phyloP scores from a whole-genome alignment of 352 stramenopile species.

The Blastocystis sp. region DNA sequence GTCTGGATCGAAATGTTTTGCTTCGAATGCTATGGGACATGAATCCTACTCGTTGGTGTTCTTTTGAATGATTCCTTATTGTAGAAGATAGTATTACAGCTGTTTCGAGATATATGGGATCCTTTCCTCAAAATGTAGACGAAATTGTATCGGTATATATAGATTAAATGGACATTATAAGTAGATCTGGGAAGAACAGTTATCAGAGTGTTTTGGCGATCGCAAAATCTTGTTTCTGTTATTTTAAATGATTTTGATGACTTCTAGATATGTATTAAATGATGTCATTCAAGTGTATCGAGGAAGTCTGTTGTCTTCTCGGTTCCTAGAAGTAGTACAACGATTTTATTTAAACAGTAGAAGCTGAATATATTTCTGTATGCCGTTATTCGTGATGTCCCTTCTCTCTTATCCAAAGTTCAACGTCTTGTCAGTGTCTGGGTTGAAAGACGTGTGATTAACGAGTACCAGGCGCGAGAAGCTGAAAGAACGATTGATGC shows the following conservation, averaged over 20 bases:
- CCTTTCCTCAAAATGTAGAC: neutral
- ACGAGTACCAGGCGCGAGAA: neutral
- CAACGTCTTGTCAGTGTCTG: neutral
- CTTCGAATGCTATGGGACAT: constrained; percentile 31
- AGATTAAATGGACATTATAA: neutral
- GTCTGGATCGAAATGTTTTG: neutral
- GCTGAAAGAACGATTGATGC: neutral
- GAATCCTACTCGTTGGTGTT: neutral
- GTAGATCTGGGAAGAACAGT: constrained; percentile 39
- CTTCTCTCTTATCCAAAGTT: neutral
- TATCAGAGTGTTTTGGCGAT: neutral
- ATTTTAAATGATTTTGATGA: neutral
- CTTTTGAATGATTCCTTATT: neutral
- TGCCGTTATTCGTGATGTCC: neutral
- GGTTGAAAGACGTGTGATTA: neutral
- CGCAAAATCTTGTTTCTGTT: constrained; percentile 16
- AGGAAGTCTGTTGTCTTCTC: neutral
- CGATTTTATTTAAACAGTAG: neutral
- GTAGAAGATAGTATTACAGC: neutral
- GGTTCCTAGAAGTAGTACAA: neutral
- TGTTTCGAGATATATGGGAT: constrained; percentile 10
- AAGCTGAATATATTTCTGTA: constrained; percentile 1
- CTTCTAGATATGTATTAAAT: constrained; percentile 14
- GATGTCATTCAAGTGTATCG: constrained; percentile 23
- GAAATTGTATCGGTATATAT: constrained; percentile 2